phyloP scores from a whole-genome alignment of 139 green algal species.

The Tetradesmus lagerheimii region DNA sequence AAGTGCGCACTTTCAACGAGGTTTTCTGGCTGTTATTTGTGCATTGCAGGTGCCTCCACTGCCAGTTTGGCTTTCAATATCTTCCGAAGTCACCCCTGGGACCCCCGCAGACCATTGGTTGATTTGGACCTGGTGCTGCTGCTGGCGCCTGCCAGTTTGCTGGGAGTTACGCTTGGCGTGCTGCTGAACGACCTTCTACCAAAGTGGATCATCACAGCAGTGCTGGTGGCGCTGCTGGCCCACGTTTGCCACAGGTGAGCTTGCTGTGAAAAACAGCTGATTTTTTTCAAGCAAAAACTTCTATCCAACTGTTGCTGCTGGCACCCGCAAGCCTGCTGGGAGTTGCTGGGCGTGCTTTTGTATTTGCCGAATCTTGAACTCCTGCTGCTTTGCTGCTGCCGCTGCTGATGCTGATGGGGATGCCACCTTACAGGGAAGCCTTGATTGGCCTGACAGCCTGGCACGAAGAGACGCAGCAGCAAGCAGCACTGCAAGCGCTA shows the following conservation, averaged over 20 bases:
- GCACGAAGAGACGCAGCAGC: too few relatives aligned
- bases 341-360: too few relatives aligned
- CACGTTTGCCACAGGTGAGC: not conserved
- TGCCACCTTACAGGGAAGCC: not conserved
- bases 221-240: constrained; percentile 51
- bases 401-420: too few relatives aligned
- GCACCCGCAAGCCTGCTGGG: too few relatives aligned
- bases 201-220: constrained; percentile 56
- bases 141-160: constrained; percentile 56
- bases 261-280: too few relatives aligned
- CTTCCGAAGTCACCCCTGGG: constrained; percentile 47
- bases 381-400: too few relatives aligned
- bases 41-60: not conserved
- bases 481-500: not conserved
- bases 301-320: too few relatives aligned
- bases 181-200: constrained; percentile 66
- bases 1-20: too few relatives aligned
- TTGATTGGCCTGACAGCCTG: not conserved
- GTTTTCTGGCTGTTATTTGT: too few relatives aligned
- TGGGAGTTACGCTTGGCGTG: constrained; percentile 60
- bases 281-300: too few relatives aligned
- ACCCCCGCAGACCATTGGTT: constrained; percentile 46
- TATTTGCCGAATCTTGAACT: too few relatives aligned
- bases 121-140: constrained; percentile 58
- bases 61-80: constrained; percentile 40